Evolutionary conservation across 1,284 basidiomycete genomes (phyloP).

Genomic region (Cutaneotrichosporon cavernicola): DNA sequence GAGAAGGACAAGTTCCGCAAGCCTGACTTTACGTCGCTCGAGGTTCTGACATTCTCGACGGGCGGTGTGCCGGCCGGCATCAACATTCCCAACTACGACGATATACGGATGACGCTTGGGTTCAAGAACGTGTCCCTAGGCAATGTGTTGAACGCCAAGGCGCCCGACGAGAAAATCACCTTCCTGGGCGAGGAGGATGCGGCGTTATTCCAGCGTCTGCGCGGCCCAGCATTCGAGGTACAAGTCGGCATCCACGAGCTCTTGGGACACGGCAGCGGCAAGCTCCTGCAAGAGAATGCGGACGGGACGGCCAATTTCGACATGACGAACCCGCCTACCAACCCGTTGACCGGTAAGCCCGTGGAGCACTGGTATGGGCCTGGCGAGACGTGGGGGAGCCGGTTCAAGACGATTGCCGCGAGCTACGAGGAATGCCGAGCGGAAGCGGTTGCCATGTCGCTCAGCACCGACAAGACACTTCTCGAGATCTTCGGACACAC

Average conservation of each 20-base stretch:
- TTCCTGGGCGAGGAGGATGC: constrained; percentile 23
- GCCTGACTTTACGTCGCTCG: constrained; percentile 72
- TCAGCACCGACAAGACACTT: constrained; percentile 20
- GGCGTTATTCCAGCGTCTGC: constrained; percentile 19
- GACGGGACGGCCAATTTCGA: constrained; percentile 26
- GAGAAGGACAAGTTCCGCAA: constrained; percentile 66
- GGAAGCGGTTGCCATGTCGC: constrained; percentile 26
- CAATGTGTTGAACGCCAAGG: constrained; percentile 28
- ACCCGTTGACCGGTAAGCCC: constrained; percentile 25
- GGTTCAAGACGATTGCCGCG: constrained; percentile 22
- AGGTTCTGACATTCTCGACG: constrained; percentile 28
- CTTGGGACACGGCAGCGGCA: constrained; percentile 27
- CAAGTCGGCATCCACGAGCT: constrained; percentile 31
- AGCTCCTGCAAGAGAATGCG: constrained; percentile 22
- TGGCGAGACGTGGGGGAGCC: constrained; percentile 25
- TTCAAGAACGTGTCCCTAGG: constrained; percentile 29
- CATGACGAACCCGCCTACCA: constrained; percentile 18
- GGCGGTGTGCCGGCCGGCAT: constrained; percentile 27
- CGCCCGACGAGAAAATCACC: constrained; percentile 27
- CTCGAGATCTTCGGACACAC: constrained; percentile 27
- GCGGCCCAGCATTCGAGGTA: constrained; percentile 27
- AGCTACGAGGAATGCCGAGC: constrained; percentile 29
- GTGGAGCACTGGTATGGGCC: constrained; percentile 25
- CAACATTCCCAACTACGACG: constrained; percentile 23
- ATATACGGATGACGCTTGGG: constrained; percentile 22